phyloP scores from a whole-genome alignment of 2,329 filamentous ascomycete genomes.

The Penicillium oxalicum region DNA sequence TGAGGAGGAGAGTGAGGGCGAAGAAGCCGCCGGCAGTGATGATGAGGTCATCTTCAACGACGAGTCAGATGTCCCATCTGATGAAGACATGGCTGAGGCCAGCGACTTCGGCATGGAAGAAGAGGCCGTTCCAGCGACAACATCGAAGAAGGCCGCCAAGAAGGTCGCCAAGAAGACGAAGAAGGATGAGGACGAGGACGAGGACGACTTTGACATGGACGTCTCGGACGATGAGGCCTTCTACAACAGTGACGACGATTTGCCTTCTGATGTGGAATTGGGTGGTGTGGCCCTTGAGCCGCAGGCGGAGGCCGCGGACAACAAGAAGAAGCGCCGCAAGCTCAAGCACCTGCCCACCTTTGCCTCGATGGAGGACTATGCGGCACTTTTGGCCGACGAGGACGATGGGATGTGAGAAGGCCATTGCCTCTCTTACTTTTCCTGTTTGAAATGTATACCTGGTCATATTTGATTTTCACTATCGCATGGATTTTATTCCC shows the following conservation, averaged over 20 bases:
- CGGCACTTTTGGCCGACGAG: conserved; percentile 70
- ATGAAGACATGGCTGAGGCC: conserved; percentile 42
- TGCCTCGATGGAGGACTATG: conserved; percentile 90
- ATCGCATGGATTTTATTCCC: background rate
- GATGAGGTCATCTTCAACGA: conserved; percentile 45
- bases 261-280: conserved; percentile 47
- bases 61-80: conserved; percentile 42
- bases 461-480: conserved; percentile 2
- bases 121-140: conserved; percentile 23
- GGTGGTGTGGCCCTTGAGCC: conserved; percentile 40
- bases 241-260: conserved; percentile 50
- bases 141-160: conserved; percentile 20
- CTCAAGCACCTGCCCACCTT: conserved; percentile 87
- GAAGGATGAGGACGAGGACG: conserved; percentile 37
- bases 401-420: conserved; percentile 44
- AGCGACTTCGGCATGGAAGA: conserved; percentile 44
- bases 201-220: conserved; percentile 49
- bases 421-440: background rate
- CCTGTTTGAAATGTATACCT: conserved; percentile 6
- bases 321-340: conserved; percentile 68
- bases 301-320: conserved; percentile 38
- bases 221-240: conserved; percentile 43
- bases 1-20: conserved; percentile 43
- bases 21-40: conserved; percentile 37
- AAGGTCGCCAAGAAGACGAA: conserved; percentile 24